Percentiles rank a stretch among this genome's conserved stretches.
Conservation (phyloP, 768 basidiomycete species). For the Neoboletus brunneissimus region DNA sequence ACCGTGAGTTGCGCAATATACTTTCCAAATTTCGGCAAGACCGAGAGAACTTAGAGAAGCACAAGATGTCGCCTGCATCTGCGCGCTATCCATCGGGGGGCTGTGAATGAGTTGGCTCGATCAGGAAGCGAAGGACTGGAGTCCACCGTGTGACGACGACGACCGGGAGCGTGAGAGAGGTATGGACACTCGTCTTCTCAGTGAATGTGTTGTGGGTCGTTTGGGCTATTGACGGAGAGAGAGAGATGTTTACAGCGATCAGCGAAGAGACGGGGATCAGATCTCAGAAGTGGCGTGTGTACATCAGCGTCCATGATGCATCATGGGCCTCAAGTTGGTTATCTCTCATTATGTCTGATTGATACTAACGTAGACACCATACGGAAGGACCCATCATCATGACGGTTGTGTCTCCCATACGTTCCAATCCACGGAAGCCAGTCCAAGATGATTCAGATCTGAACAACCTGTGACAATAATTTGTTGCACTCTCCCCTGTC, state of each 20-base stretch:
- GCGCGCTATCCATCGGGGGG: constrained; percentile 33
- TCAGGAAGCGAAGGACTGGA: constrained; percentile 46
- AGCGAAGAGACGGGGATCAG: constrained; percentile 69
- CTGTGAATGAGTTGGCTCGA: constrained; percentile 37
- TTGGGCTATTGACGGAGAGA: constrained; percentile 9
- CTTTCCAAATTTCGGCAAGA: constrained; percentile 87
- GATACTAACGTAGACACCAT: background rate
- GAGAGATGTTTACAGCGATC: constrained; percentile 45
- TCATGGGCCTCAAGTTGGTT: background rate
- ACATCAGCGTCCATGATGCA: background rate
- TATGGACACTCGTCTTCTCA: constrained; percentile 63
- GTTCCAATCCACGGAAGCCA: background rate
- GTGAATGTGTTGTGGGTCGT: constrained; percentile 32
- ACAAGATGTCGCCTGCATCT: constrained; percentile 53
- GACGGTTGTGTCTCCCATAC: background rate
- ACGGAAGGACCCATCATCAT: background rate
- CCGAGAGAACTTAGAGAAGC: constrained; percentile 80
- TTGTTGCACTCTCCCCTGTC: no score
- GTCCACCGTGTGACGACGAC: constrained; percentile 59
- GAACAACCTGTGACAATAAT: background rate
- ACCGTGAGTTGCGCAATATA: constrained; percentile 96
- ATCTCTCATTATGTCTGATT: background rate
- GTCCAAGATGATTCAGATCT: background rate
- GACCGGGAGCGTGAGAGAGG: constrained; percentile 66
- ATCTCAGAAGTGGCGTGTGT: background rate